Evolutionary conservation across 2,329 filamentous ascomycete genomes (phyloP).

Genomic region (Fusarium fujikuroi): DNA sequence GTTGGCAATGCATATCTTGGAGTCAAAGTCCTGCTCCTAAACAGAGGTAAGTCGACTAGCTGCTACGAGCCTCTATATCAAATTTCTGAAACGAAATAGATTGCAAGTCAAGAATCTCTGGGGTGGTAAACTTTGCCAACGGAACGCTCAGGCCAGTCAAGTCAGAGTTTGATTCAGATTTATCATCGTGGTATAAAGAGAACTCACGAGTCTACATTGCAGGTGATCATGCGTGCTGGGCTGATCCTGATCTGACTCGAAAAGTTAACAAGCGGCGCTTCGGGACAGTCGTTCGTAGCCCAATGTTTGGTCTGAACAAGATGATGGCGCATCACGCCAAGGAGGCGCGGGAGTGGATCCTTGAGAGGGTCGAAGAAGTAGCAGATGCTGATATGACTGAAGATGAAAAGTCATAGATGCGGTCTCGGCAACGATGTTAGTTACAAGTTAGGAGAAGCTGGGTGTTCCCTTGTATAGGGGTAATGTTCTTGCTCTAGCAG

Average conservation of each 20-base stretch:
- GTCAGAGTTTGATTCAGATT: constrained; percentile 77
- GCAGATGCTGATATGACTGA: constrained; percentile 60
- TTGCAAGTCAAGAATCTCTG: constrained; percentile 74
- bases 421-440: not conserved
- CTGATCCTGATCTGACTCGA: constrained; percentile 66
- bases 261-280: constrained; percentile 71
- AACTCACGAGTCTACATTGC: constrained; percentile 85
- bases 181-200: constrained; percentile 84
- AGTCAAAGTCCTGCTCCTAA: constrained; percentile 82
- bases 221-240: constrained; percentile 80
- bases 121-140: constrained; percentile 83
- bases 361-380: constrained; percentile 50
- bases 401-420: constrained; percentile 54
- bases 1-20: constrained; percentile 90
- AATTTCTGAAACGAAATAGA: constrained; percentile 52
- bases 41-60: constrained; percentile 66
- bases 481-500: not conserved
- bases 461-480: not conserved
- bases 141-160: constrained; percentile 81
- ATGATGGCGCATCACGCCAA: constrained; percentile 67
- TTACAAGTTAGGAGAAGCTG: not conserved
- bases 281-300: constrained; percentile 66
- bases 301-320: constrained; percentile 58
- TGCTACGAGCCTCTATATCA: not conserved
- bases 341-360: constrained; percentile 65